phyloP scores from a whole-genome alignment of 1,284 basidiomycete species.

The Trametes hirsuta region DNA sequence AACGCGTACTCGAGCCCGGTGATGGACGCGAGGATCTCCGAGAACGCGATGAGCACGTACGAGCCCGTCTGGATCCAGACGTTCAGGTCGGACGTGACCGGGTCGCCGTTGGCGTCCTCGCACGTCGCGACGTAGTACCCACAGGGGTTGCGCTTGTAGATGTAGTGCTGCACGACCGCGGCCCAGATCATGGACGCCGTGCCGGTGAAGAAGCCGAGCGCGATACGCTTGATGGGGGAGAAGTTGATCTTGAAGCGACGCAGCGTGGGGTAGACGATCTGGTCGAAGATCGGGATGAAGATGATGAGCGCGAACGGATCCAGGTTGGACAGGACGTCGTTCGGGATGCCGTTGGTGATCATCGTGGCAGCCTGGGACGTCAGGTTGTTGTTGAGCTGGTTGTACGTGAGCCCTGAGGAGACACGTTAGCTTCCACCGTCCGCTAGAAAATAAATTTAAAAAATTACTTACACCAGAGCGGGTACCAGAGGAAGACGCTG shows the following conservation, averaged over 20 bases:
- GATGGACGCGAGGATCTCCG: slow-evolving; percentile 85
- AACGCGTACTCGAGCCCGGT: slow-evolving; percentile 90
- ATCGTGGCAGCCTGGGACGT: slow-evolving; percentile 78
- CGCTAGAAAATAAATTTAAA: not conserved
- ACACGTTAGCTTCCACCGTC: not conserved
- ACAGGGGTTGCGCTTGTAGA: slow-evolving; percentile 78
- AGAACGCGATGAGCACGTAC: slow-evolving; percentile 71
- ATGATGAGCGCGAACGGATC: slow-evolving; percentile 79
- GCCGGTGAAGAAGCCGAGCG: slow-evolving; percentile 72
- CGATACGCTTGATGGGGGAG: slow-evolving; percentile 74
- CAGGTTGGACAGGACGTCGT: slow-evolving; percentile 81
- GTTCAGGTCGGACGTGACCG: slow-evolving; percentile 59
- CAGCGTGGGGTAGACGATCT: slow-evolving; percentile 74
- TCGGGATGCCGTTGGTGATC: slow-evolving; percentile 75
- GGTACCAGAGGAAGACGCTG: slow-evolving; percentile 79
- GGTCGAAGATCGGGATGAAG: slow-evolving; percentile 73
- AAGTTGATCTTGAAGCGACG: slow-evolving; percentile 70
- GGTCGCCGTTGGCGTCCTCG: slow-evolving; percentile 43
- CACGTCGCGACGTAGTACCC: slow-evolving; percentile 59
- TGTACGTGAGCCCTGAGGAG: slow-evolving; percentile 69
- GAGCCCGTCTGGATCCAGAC: slow-evolving; percentile 79
- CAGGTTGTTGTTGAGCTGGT: slow-evolving; percentile 80
- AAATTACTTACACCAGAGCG: slow-evolving; percentile 62
- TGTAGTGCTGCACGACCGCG: slow-evolving; percentile 74
- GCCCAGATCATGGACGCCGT: slow-evolving; percentile 66